Evolutionary conservation across 805 yeast genomes (phyloP).

Genomic region (Barnettozyma wickerhamii): DNA sequence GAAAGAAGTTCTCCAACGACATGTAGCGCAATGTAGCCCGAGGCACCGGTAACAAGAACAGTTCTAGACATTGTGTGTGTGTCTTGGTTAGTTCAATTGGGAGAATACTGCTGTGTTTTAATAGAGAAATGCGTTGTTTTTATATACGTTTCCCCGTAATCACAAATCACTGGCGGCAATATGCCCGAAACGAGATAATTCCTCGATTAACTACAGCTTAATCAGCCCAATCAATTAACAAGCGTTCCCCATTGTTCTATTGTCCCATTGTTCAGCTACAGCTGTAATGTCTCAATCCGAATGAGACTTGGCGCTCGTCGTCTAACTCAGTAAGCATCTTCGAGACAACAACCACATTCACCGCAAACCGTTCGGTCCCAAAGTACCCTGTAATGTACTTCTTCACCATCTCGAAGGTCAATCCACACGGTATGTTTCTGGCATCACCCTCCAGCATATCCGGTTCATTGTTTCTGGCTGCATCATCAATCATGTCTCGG

Average conservation of each 20-base stretch:
- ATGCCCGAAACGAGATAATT: no score
- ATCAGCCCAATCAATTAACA: no score
- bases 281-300: no score
- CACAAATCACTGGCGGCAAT: no score
- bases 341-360: slow-evolving; percentile 1
- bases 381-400: slow-evolving; percentile 1
- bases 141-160: no score
- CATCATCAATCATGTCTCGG: neutral
- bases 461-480: neutral
- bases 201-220: no score
- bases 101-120: no score
- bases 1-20: slow-evolving; percentile 33
- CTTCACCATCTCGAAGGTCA: neutral
- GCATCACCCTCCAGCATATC: neutral
- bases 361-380: slow-evolving; percentile 5
- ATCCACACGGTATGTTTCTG: neutral
- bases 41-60: slow-evolving; percentile 43
- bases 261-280: no score
- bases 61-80: neutral
- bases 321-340: neutral
- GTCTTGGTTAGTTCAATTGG: no score
- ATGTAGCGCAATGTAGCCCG: slow-evolving; percentile 47
- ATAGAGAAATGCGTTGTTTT: no score
- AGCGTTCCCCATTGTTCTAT: no score
- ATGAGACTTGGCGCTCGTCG: neutral